These are phyloP conservation scores for Fomitopsis schrenkii DNA, from an alignment of 1,284 basidiomycete genomes.

Conservation along the genomic window DNA sequence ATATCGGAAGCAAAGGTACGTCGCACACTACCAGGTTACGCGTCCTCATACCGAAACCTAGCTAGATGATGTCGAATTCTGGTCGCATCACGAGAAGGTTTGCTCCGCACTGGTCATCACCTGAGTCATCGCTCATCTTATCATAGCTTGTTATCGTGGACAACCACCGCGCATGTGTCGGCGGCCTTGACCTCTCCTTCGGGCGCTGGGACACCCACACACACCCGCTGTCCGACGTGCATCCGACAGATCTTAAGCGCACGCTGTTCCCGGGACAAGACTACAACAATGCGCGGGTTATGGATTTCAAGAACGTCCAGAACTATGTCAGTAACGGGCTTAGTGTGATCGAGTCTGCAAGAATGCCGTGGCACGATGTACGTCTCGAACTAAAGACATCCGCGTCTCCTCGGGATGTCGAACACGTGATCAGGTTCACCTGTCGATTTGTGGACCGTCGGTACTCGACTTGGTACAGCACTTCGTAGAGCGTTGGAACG, in stretches of 20 bases:
- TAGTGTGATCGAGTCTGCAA: constrained; percentile 64
- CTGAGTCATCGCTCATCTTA: neutral
- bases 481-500: constrained; percentile 88
- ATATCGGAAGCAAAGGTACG: constrained; percentile 76
- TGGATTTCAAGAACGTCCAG: constrained; percentile 81
- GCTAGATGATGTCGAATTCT: constrained; percentile 71
- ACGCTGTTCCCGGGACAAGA: constrained; percentile 94
- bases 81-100: constrained; percentile 81
- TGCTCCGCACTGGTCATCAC: neutral
- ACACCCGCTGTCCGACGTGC: constrained; percentile 86
- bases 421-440: constrained; percentile 51
- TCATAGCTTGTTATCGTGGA: constrained; percentile 74
- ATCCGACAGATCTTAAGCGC: constrained; percentile 77
- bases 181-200: constrained; percentile 90
- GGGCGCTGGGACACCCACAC: constrained; percentile 92
- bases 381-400: constrained; percentile 17
- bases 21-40: neutral
- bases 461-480: constrained; percentile 91
- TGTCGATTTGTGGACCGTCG: constrained; percentile 81
- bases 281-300: constrained; percentile 82
- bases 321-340: constrained; percentile 78
- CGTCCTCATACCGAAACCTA: neutral
- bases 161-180: constrained; percentile 77
- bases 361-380: constrained; percentile 92
- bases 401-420: neutral